These are phyloP conservation scores for Limnanthes douglasii DNA, from an alignment of 345 rosid genomes.

Conservation along the genomic window DNA sequence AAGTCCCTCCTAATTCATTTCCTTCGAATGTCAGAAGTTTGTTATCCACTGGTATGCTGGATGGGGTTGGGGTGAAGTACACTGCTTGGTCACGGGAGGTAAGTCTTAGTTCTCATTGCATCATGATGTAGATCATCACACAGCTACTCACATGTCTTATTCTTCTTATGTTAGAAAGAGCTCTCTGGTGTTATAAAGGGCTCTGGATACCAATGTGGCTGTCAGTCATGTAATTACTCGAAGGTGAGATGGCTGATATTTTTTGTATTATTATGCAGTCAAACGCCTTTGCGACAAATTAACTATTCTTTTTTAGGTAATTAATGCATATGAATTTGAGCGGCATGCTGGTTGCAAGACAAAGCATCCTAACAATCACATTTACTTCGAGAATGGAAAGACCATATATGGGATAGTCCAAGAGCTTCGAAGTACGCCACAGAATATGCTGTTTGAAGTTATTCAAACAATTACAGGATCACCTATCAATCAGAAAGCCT, in stretches of 20 bases:
- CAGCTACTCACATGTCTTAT: too few species aligned
- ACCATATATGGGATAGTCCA: conserved; percentile 92
- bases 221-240: conserved; percentile 56
- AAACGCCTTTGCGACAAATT: conserved; percentile 2
- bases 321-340: conserved; percentile 85
- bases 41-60: conserved; percentile 94
- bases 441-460: conserved; percentile 51
- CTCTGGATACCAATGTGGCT: conserved; percentile 87
- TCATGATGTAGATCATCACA: too few species aligned
- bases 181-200: conserved; percentile 72
- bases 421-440: conserved; percentile 71
- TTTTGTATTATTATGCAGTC: background rate
- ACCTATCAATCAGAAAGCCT: conserved; percentile 81
- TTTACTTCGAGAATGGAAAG: conserved; percentile 88
- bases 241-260: conserved; percentile 46
- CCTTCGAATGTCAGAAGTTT: conserved; percentile 91
- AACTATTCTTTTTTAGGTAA: conserved; percentile 28
- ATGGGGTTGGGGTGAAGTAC: conserved; percentile 82
- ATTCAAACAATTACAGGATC: conserved; percentile 76
- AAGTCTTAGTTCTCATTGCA: too few species aligned
- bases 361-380: conserved; percentile 92
- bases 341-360: conserved; percentile 89
- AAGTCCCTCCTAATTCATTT: conserved; percentile 79
- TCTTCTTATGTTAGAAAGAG: conserved; percentile 28
- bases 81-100: conserved; percentile 72